phyloP scores from a whole-genome alignment of 106 monocot species.

The Dendrobium nobile region DNA sequence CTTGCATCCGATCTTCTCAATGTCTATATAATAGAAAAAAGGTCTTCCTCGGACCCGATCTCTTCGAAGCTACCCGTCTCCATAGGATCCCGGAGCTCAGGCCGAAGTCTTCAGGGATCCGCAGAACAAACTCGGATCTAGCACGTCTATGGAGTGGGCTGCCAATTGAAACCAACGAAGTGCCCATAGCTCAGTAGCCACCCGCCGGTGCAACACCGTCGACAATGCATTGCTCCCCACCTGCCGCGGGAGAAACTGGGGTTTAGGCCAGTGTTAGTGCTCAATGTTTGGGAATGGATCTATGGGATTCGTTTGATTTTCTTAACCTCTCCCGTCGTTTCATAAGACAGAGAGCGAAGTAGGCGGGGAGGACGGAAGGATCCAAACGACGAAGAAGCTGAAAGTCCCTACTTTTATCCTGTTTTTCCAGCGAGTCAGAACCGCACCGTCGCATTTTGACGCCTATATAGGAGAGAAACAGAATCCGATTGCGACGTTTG shows the following conservation, averaged over 20 bases:
- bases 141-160: slow-evolving; percentile 47
- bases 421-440: too few species aligned
- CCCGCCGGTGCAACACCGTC: background rate
- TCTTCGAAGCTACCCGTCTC: slow-evolving; percentile 32
- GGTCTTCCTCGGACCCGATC: slow-evolving; percentile 70
- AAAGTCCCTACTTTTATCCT: background rate
- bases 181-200: slow-evolving; percentile 2
- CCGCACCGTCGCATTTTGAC: too few species aligned
- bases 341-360: background rate
- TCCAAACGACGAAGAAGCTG: background rate
- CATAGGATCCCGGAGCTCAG: slow-evolving; percentile 19
- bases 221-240: background rate
- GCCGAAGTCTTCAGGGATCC: slow-evolving; percentile 40
- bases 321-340: background rate
- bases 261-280: background rate
- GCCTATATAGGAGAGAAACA: too few species aligned
- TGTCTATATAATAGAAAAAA: slow-evolving; percentile 77
- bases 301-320: slow-evolving; percentile 14
- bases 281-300: background rate
- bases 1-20: slow-evolving; percentile 62
- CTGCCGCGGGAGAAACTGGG: background rate
- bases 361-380: background rate
- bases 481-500: too few species aligned
- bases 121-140: slow-evolving; percentile 62
- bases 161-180: background rate